Evolutionary conservation across 805 yeast genomes (phyloP).

Genomic region (Schwanniomyces yamadae): DNA sequence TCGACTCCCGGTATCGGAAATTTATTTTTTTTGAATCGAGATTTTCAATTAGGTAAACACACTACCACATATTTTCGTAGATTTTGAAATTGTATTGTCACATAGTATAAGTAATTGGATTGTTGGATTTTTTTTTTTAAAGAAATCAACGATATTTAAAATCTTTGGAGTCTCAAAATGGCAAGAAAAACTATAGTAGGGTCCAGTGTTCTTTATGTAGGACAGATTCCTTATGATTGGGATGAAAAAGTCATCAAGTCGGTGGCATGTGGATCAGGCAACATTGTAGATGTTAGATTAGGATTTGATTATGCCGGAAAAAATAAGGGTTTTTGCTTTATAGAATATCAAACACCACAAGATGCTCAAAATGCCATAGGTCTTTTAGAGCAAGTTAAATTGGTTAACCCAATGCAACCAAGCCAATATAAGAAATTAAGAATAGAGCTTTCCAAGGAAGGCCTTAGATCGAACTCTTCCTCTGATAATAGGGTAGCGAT

Average conservation of each 20-base stretch:
- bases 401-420: conserved; percentile 35
- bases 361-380: conserved; percentile 53
- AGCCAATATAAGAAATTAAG: conserved; percentile 45
- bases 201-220: conserved; percentile 54
- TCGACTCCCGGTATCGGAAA: conserved; percentile 85
- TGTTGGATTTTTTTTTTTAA: too few species aligned
- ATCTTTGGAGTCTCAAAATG: conserved; percentile 3
- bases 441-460: conserved; percentile 63
- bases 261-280: conserved; percentile 71
- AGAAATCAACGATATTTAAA: too few species aligned
- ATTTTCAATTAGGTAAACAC: not conserved
- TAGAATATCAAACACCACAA: conserved; percentile 52
- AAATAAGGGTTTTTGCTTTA: conserved; percentile 66
- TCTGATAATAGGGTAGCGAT: conserved; percentile 42
- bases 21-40: conserved; percentile 5
- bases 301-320: conserved; percentile 58
- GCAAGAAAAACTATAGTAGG: conserved; percentile 8
- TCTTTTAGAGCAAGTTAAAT: conserved; percentile 42
- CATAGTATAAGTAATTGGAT: too few species aligned
- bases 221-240: conserved; percentile 73
- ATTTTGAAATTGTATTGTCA: too few species aligned
- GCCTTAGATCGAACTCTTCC: conserved; percentile 38
- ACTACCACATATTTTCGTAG: not conserved
- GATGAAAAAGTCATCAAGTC: conserved; percentile 57
- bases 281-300: conserved; percentile 64